Evolutionary conservation across 2,329 filamentous ascomycete species (phyloP).

Genomic region (Alternaria hordeiaustralica): DNA sequence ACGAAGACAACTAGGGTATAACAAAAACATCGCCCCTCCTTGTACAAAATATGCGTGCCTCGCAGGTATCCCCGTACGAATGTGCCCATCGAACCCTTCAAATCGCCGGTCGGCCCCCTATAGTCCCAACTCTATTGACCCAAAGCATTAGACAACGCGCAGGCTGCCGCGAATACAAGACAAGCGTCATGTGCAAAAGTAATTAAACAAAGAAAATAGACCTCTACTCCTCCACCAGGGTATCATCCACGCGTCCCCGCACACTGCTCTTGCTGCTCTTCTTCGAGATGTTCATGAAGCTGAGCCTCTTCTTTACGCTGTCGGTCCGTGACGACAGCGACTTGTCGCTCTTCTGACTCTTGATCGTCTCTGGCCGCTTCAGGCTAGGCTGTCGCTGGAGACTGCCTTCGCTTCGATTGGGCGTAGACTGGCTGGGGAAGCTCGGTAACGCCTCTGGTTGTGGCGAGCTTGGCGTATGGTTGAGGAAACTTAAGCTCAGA

Average conservation of each 20-base stretch:
- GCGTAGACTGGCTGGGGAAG: slow-evolving; percentile 21
- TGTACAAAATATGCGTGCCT: slow-evolving; percentile 6
- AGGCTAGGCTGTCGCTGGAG: slow-evolving; percentile 20
- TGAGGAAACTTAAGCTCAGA: slow-evolving; percentile 39
- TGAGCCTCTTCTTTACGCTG: slow-evolving; percentile 78
- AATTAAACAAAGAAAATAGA: neutral
- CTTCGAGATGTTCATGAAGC: slow-evolving; percentile 76
- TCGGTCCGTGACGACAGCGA: slow-evolving; percentile 53
- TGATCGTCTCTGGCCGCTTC: slow-evolving; percentile 37
- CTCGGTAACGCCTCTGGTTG: slow-evolving; percentile 38
- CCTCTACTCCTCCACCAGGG: slow-evolving; percentile 42
- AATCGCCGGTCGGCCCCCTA: neutral
- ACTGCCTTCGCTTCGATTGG: slow-evolving; percentile 28
- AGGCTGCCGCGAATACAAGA: slow-evolving; percentile 9
- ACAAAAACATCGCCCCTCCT: slow-evolving; percentile 14
- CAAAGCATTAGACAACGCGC: slow-evolving; percentile 18
- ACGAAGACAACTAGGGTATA: slow-evolving; percentile 18
- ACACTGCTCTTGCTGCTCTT: slow-evolving; percentile 67
- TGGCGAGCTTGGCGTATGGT: slow-evolving; percentile 31
- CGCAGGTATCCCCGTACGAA: slow-evolving; percentile 4
- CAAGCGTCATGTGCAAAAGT: slow-evolving; percentile 1
- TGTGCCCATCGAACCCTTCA: slow-evolving; percentile 6
- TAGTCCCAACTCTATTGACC: slow-evolving; percentile 7
- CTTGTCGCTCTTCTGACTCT: slow-evolving; percentile 51
- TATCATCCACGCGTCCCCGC: slow-evolving; percentile 34